A percentile compares a stretch with the other conserved stretches of the same genome.
These are phyloP conservation scores for Ogataea corticis DNA, from an alignment of 805 yeast genomes.

Conservation along the genomic window DNA sequence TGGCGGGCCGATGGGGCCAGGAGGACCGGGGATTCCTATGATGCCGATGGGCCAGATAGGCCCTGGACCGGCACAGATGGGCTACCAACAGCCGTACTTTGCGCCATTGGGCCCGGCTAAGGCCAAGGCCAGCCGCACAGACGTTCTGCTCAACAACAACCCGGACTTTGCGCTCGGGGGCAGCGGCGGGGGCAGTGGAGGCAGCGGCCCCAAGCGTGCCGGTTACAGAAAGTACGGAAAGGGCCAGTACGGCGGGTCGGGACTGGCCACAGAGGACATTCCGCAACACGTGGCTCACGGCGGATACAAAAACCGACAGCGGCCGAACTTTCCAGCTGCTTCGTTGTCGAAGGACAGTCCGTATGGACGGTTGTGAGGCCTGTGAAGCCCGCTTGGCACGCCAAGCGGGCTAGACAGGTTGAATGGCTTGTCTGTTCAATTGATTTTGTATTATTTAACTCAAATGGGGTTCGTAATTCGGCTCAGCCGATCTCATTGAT, in stretches of 20 bases:
- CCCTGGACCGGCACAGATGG: too few relatives aligned
- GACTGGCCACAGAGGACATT: constrained; percentile 14
- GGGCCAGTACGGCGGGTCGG: constrained; percentile 9
- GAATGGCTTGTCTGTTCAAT: too few relatives aligned
- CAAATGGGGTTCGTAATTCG: neutral
- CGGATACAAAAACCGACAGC: constrained; percentile 29
- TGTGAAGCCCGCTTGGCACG: too few relatives aligned
- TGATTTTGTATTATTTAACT: neutral
- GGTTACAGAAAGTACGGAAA: constrained; percentile 28
- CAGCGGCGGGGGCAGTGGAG: constrained; percentile 5
- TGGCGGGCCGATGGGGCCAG: neutral
- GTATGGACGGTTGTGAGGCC: constrained; percentile 34
- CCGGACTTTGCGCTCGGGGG: constrained; percentile 46
- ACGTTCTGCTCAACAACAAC: constrained; percentile 44
- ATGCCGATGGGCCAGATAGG: too few relatives aligned
- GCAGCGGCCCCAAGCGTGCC: constrained; percentile 9
- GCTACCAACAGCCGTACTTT: neutral
- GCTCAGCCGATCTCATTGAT: neutral
- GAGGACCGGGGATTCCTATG: constrained; percentile 1
- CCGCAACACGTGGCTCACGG: constrained; percentile 20
- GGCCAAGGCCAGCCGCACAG: constrained; percentile 35
- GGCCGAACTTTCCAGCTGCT: constrained; percentile 41
- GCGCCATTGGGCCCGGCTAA: constrained; percentile 5
- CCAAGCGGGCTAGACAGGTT: too few relatives aligned
- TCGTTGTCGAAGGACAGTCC: constrained; percentile 44